Evolutionary conservation across 805 yeast species (phyloP), one percentile per base, ranked within the genome.

Genomic region (Wickerhamiella qilinensis): DNA sequence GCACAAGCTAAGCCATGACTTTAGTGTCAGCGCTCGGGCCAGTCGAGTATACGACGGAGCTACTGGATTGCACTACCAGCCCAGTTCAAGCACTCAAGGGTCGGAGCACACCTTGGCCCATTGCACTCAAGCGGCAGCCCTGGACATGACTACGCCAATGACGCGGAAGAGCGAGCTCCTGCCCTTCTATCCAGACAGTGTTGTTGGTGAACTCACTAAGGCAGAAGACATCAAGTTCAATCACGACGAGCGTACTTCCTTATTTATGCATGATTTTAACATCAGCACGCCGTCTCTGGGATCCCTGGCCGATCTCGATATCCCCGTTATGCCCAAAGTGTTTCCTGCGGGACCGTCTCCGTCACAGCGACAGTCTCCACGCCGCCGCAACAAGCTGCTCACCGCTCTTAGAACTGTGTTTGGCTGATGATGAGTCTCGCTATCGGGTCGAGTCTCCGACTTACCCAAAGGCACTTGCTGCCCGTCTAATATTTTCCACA

Each of bases 221-320:
- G 25, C 6, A 7, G 6, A 6, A 6, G 11, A 6, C 9, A 22
- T 22, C 25, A 22, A 22, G 25, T 11, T 18, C 24, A 17, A n/a
- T 17, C 22, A 36, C 20, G 14, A 19, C 35, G 40, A 37, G n/a
- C 38, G 41, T n/a, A n/a, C 38, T 7, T 25, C 36, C 14, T 19
- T 29, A 30, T 30, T 42, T 14, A 35, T 42, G 39, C 45, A 44
- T 7, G 16, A n/a, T 27, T 27, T 27, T 15, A 12, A 27, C 6
- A 27, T 27, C 16, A n/a, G 16, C 15, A 9, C 30, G 30, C 16
- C 16, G 14, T 14, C 21, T 18, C 8, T 20, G 33, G 20, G 20
- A 18, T 30, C 20, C 9, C 33, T 30, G 9, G 33, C 20, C 18
- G 20, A n/a, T 12, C 33, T 15, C 14, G 6, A 30, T 12, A 15